Base-by-base conservation (phyloP, 345 rosid genomes). In the Moringa oleifera region DNA sequence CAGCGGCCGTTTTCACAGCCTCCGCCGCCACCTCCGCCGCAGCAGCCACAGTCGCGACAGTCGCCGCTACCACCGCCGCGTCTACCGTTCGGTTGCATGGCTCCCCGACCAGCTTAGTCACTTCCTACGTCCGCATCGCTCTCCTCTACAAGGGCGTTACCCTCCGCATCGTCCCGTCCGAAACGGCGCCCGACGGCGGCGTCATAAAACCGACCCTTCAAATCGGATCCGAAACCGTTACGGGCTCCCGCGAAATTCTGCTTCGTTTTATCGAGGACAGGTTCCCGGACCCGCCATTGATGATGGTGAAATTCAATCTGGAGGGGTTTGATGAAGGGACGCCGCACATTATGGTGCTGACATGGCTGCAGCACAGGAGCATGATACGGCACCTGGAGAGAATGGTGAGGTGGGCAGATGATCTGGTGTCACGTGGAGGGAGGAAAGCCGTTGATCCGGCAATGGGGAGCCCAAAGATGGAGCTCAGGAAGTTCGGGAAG, bases 321-420 rank as follows among this genome's bases (percentile, higher is more conserved):
- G 71, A 65, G 64, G 65, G 68, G 0, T 55, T 58, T 59, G 79
- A 76, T 25, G 84, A 72, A 19, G 66, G 75, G 72, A 66, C 80
- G 64, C 81, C 84, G 24, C n/a, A 60, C 71, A 57, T 78, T 20
- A 87, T 79, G 65, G 79, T 47, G 62, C 22, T 62, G 65, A 66
- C 73, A 63, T 69, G 73, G 79, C 55, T 85, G 60, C 91, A 87
- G 57, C 95, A 87, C 33, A 71, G 77, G 78, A 78, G 89, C 28
- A 56, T 87, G 73, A 17, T 23, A 22, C 81, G 90, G 90, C 95
- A 87, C 23, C 20, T 87, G 28, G 80, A 68, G 73, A 78, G 89
- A 71, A 68, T 85, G 80, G 65, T 71, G 80, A 78, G 89, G 65
- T 87, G 95, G 95, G 78, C 74, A 31, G 82, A 83, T 52, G 95